Evolutionary conservation across 352 stramenopile genomes (phyloP).

Genomic region (Globisporangium apiculatum): DNA sequence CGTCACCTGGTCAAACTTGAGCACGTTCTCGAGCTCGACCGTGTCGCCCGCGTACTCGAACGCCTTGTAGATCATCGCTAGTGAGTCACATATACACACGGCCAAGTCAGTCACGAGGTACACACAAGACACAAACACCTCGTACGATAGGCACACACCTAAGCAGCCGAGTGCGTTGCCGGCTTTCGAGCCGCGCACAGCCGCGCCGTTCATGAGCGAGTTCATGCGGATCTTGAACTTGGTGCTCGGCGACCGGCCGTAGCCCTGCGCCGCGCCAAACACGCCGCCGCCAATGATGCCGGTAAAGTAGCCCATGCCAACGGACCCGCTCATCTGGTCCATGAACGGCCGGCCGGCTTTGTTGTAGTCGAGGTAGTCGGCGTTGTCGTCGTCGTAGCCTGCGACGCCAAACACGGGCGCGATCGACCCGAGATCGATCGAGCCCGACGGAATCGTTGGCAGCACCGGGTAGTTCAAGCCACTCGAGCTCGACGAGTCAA

Average conservation of each 20-base stretch:
- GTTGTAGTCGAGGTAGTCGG: conserved; percentile 84
- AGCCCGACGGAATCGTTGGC: conserved; percentile 63
- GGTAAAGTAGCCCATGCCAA: conserved; percentile 77
- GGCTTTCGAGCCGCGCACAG: conserved; percentile 73
- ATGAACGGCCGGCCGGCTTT: conserved; percentile 79
- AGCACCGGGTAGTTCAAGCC: conserved; percentile 67
- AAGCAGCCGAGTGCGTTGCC: conserved; percentile 80
- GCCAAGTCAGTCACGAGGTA: conserved; percentile 7
- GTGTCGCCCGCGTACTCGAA: conserved; percentile 80
- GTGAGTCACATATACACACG: conserved; percentile 10
- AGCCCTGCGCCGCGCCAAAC: conserved; percentile 61
- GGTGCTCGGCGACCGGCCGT: conserved; percentile 61
- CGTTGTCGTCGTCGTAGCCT: conserved; percentile 63
- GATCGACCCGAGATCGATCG: conserved; percentile 77
- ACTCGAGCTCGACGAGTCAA: conserved; percentile 32
- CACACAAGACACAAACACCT: background rate
- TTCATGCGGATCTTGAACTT: conserved; percentile 90
- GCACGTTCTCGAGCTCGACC: conserved; percentile 72
- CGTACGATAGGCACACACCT: conserved; percentile 19
- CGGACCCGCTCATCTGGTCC: conserved; percentile 76
- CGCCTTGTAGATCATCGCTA: conserved; percentile 84
- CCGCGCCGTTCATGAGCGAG: conserved; percentile 80
- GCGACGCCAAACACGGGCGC: conserved; percentile 83
- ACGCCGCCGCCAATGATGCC: conserved; percentile 75
- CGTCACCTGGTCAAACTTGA: conserved; percentile 80